Conservation (phyloP, 106 monocot species). For the Iris macrosiphon region DNA sequence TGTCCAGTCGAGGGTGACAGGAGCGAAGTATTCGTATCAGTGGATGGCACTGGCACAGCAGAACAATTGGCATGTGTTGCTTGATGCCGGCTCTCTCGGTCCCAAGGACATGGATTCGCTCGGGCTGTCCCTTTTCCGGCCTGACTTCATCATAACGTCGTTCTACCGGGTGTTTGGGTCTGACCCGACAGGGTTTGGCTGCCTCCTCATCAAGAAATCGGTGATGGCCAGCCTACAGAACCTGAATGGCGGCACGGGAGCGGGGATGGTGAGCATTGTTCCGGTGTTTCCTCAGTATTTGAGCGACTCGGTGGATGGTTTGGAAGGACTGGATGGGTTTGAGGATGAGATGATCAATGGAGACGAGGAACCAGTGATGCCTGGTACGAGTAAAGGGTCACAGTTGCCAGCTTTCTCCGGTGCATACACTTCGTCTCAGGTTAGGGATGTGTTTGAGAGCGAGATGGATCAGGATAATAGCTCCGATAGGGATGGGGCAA, state of each 20-base stretch:
- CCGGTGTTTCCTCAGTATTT: conserved; percentile 84
- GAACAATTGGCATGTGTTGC: conserved; percentile 92
- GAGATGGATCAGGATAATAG: conserved; percentile 78
- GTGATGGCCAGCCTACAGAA: conserved; percentile 67
- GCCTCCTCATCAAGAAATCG: conserved; percentile 80
- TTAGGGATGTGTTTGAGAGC: conserved; percentile 67
- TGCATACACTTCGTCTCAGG: conserved; percentile 69
- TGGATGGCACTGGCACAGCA: conserved; percentile 98
- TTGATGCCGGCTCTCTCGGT: conserved; percentile 84
- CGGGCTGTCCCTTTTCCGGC: conserved; percentile 74
- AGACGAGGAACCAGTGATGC: conserved; percentile 21
- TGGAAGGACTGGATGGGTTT: conserved; percentile 35
- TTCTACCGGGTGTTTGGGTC: conserved; percentile 77
- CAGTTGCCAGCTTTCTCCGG: conserved; percentile 88
- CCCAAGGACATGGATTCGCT: conserved; percentile 94
- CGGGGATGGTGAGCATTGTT: conserved; percentile 81
- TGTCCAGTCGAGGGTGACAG: conserved; percentile 76
- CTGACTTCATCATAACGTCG: conserved; percentile 91
- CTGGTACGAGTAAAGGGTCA: conserved; percentile 20
- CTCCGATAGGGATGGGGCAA: conserved; percentile 74
- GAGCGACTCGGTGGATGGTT: conserved; percentile 69
- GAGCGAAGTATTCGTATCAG: conserved; percentile 83
- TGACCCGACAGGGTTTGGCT: conserved; percentile 80
- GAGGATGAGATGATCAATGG: conserved; percentile 34
- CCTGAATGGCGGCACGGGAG: conserved; percentile 52